These are phyloP conservation scores for Aspergillus sp. DNA, from an alignment of 2,329 filamentous ascomycete species.

Conservation along the genomic window DNA sequence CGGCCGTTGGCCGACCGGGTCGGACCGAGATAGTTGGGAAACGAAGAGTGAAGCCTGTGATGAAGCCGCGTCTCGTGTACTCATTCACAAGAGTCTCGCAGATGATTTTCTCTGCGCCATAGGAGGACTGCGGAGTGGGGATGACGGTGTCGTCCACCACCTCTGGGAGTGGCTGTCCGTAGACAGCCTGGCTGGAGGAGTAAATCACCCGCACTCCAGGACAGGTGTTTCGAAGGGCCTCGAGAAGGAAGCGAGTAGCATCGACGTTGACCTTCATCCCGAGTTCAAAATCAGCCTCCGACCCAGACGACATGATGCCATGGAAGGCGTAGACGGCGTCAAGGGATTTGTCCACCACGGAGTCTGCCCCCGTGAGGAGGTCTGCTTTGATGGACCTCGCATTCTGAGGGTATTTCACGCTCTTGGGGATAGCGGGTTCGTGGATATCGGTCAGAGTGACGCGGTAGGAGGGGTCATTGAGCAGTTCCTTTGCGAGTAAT, in stretches of 20 bases:
- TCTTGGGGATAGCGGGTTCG: constrained; percentile 47
- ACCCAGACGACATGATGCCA: constrained; percentile 63
- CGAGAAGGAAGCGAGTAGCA: constrained; percentile 52
- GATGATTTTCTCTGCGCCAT: constrained; percentile 60
- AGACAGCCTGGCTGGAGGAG: constrained; percentile 60
- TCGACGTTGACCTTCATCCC: constrained; percentile 59
- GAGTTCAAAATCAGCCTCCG: constrained; percentile 57
- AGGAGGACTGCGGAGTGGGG: constrained; percentile 58
- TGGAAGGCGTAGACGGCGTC: constrained; percentile 59
- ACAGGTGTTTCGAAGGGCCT: constrained; percentile 46
- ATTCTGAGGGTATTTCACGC: constrained; percentile 46
- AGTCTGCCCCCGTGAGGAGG: constrained; percentile 42
- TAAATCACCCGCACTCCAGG: constrained; percentile 57
- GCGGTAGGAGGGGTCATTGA: constrained; percentile 43
- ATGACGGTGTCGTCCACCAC: constrained; percentile 48
- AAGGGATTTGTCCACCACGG: constrained; percentile 39
- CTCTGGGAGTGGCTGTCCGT: constrained; percentile 53
- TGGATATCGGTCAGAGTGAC: constrained; percentile 57
- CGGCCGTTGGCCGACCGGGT: constrained; percentile 55
- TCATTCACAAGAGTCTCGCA: constrained; percentile 61
- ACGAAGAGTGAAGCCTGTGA: constrained; percentile 55
- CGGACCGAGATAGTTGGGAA: constrained; percentile 60
- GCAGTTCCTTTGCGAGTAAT: constrained; percentile 52
- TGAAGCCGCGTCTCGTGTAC: constrained; percentile 54
- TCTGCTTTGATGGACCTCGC: constrained; percentile 50